Evolutionary conservation across 2,329 filamentous ascomycete genomes (phyloP).

Genomic region (Colletotrichum gloeosporioides): DNA sequence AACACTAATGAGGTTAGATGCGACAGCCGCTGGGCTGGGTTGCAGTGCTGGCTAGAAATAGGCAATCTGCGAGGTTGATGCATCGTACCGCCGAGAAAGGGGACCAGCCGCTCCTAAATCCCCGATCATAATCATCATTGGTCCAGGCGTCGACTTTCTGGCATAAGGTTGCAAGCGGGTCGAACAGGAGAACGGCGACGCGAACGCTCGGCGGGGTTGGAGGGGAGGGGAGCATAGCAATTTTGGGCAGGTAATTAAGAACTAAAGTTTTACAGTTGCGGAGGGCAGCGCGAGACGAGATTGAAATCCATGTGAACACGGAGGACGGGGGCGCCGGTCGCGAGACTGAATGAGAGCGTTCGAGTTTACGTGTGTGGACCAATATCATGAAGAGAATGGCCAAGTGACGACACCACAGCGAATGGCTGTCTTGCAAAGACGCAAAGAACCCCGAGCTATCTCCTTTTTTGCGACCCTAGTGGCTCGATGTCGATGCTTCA

Average conservation of each 20-base stretch:
- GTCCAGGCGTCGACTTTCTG: background rate
- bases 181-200: slow-evolving; percentile 6
- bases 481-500: slow-evolving; percentile 20
- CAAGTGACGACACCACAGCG: background rate
- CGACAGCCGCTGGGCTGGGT: background rate
- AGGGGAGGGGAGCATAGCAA: background rate
- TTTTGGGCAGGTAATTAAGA: background rate
- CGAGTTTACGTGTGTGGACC: background rate
- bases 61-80: background rate
- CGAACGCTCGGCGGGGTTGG: background rate
- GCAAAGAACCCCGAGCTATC: slow-evolving; percentile 3
- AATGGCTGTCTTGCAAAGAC: background rate
- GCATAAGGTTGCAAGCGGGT: slow-evolving; percentile 10
- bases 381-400: background rate
- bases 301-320: background rate
- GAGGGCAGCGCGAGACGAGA: slow-evolving; percentile 9
- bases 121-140: background rate
- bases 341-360: background rate
- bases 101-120: background rate
- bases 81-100: background rate
- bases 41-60: background rate
- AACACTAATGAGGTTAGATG: background rate
- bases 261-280: background rate
- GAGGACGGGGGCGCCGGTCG: background rate
- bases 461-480: background rate